These are phyloP conservation scores for Paspalum notatum DNA, from an alignment of 176 grass and related monocot species.

Conservation along the genomic window DNA sequence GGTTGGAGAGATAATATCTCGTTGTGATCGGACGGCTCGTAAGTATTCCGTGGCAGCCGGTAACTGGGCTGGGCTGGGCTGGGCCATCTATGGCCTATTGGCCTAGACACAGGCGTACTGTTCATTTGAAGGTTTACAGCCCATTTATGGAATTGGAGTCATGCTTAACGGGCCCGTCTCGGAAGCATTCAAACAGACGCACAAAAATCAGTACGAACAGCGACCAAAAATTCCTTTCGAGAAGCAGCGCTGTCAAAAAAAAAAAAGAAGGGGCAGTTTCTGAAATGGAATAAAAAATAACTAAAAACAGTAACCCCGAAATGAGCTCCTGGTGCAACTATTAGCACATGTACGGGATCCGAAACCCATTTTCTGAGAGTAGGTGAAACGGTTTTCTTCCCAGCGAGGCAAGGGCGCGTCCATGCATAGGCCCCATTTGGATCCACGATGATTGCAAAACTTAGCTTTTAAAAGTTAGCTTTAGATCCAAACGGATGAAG, in stretches of 20 bases:
- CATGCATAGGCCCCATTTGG: no score
- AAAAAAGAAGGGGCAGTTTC: no score
- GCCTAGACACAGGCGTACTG: no score
- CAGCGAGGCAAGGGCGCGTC: background rate
- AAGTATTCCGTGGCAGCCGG: background rate
- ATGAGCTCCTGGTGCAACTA: background rate
- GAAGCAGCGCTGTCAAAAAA: no score
- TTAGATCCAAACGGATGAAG: no score
- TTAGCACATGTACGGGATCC: background rate
- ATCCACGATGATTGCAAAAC: no score
- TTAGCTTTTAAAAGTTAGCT: no score
- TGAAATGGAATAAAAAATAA: background rate
- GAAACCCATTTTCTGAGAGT: background rate
- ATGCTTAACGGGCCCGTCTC: background rate
- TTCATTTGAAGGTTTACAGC: background rate
- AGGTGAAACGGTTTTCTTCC: background rate
- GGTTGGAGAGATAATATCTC: constrained; percentile 44
- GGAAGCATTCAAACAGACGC: background rate
- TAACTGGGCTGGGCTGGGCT: no score
- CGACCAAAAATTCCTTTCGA: background rate
- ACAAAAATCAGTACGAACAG: background rate
- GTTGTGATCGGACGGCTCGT: constrained; percentile 39
- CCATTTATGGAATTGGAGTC: background rate
- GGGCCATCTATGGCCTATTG: background rate
- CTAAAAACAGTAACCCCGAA: background rate